Evolutionary conservation across 169 alveolate genomes (phyloP), one percentile per base, ranked within the genome.

Genomic region (Eimeria zaria): DNA sequence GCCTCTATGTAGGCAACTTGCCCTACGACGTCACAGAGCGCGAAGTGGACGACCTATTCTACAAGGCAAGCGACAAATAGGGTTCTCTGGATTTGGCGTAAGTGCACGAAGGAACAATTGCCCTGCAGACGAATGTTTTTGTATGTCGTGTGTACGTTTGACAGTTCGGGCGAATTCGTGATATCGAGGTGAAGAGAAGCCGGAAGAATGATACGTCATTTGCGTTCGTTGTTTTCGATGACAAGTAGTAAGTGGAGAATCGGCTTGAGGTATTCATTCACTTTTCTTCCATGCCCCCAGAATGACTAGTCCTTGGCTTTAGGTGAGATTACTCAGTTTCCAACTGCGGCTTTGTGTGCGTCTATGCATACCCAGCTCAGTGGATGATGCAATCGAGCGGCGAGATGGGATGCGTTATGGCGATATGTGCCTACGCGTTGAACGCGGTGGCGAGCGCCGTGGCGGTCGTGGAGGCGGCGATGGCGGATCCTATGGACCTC

Each of bases 81-180:
- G n/a, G 39, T 24, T 16, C 76, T 11, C 44, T 30, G 14, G 80
- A 46, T 33, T 69, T 18, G 36, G 80, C 80, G 36, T n/a, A 18
- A 69, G 9, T 69, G 80, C 80, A 33, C 24, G 30, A 16, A 14
- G 46, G n/a, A 16, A 20, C 1, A 36, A n/a, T 33, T 69, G 12
- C n/a, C 0, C 51, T 0, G 80, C 46, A 33, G 80, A 46, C 36
- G 24, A 36, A 18, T 36, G n/a, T 14, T 69, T 46, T 33, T 69
- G 80, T 9, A 4, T 89, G 33, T 39, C 16, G 71, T 78, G 90
- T 27, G n/a, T 41, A 60, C 81, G n/a, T 62, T 73, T 14, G 93
- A 64, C 96, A 97, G 98, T 97, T 69, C 95, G 98, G 98, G 69
- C 97, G 97, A 89, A 96, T 97, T 90, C 96, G 97, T 73, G 97